phyloP scores from a whole-genome alignment of 1,139 yeast genomes.

The Taphrina communis region DNA sequence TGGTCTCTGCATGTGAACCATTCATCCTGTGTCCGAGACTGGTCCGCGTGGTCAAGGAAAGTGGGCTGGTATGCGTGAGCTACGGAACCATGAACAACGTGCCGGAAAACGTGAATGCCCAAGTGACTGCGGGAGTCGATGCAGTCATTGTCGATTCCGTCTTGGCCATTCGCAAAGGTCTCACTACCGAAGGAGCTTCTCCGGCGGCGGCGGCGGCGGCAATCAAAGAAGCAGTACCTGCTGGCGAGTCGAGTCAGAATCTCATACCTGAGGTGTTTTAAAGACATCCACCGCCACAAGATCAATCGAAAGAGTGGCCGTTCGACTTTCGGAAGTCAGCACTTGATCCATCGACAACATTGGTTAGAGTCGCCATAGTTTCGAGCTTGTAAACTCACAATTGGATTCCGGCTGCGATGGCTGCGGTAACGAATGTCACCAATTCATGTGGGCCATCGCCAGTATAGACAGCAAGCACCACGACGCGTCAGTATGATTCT shows the following conservation, averaged over 20 bases:
- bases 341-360: no score
- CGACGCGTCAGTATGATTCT: no score
- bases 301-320: no score
- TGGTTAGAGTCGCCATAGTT: no score
- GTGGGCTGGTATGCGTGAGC: conserved; percentile 91
- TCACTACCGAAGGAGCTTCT: conserved; percentile 10
- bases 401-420: background rate
- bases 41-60: conserved; percentile 70
- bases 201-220: background rate
- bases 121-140: conserved; percentile 93
- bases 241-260: background rate
- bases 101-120: conserved; percentile 82
- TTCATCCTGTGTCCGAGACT: conserved; percentile 85
- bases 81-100: conserved; percentile 86
- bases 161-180: conserved; percentile 51
- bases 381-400: no score
- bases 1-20: conserved; percentile 87
- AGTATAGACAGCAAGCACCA: no score
- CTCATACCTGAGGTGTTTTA: background rate
- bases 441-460: background rate
- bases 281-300: background rate
- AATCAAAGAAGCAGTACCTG: background rate
- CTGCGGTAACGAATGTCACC: background rate
- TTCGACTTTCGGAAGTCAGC: no score
- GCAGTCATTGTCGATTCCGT: conserved; percentile 97